Evolutionary conservation across 192 early-diverging fungal species (phyloP).

Genomic region (Coemansia pectinata): DNA sequence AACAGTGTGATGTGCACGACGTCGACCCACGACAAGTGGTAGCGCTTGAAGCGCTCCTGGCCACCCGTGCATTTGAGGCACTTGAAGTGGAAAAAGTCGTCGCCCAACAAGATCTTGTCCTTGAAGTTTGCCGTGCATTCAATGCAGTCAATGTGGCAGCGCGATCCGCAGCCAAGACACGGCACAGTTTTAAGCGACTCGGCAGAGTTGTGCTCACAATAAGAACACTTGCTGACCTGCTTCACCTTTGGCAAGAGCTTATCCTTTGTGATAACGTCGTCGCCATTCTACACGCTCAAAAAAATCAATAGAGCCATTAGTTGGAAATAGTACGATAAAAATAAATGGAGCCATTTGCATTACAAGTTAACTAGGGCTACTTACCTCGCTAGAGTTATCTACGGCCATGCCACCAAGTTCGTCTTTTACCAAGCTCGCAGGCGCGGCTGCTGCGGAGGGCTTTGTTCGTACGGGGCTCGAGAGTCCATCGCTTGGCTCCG

Average conservation of each 20-base stretch:
- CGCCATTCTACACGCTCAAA: constrained; percentile 28
- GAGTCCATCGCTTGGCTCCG: constrained; percentile 1
- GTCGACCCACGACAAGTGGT: constrained; percentile 64
- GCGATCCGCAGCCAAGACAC: constrained; percentile 52
- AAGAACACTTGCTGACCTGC: constrained; percentile 55
- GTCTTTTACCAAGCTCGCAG: constrained; percentile 14
- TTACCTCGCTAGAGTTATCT: constrained; percentile 52
- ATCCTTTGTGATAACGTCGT: constrained; percentile 53
- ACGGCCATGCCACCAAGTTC: constrained; percentile 28
- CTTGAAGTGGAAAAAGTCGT: constrained; percentile 68
- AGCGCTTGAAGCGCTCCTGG: constrained; percentile 60
- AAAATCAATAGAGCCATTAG: not conserved
- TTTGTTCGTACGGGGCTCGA: constrained; percentile 10
- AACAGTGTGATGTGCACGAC: constrained; percentile 69
- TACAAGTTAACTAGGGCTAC: not conserved
- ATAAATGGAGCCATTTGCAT: not conserved
- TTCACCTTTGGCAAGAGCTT: constrained; percentile 53
- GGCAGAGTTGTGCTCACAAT: constrained; percentile 54
- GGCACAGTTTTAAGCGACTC: constrained; percentile 57
- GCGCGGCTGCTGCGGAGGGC: constrained; percentile 10
- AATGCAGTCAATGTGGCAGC: constrained; percentile 63
- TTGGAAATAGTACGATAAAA: not conserved
- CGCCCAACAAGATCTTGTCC: constrained; percentile 61
- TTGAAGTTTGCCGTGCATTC: constrained; percentile 56
- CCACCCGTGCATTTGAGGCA: constrained; percentile 61